These are phyloP conservation scores for Scheffersomyces cryptocercus DNA, from an alignment of 1,139 yeast genomes.

Conservation along the genomic window DNA sequence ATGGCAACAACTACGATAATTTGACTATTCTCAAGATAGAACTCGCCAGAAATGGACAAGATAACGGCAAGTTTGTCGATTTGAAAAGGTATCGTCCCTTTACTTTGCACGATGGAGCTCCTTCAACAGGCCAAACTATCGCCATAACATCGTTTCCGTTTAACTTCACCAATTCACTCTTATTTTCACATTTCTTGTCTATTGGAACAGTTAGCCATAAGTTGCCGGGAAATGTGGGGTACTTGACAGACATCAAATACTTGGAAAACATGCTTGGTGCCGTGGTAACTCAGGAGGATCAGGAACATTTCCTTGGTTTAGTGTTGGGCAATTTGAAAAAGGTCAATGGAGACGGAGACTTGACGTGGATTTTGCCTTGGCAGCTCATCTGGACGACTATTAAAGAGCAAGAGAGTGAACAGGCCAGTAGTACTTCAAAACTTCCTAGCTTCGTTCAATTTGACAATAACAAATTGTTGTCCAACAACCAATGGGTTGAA, in stretches of 20 bases:
- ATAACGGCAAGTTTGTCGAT: too few species aligned
- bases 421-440: too few species aligned
- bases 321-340: slow-evolving; percentile 54
- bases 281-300: slow-evolving; percentile 23
- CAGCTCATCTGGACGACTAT: slow-evolving; percentile 16
- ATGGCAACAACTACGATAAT: slow-evolving; percentile 1
- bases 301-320: slow-evolving; percentile 43
- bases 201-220: slow-evolving; percentile 47
- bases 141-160: slow-evolving; percentile 52
- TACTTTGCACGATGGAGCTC: too few species aligned
- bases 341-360: slow-evolving; percentile 61
- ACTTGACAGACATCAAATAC: slow-evolving; percentile 54
- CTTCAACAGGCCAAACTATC: slow-evolving; percentile 14
- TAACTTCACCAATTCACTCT: slow-evolving; percentile 56
- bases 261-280: slow-evolving; percentile 72
- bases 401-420: not conserved
- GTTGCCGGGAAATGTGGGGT: slow-evolving; percentile 22
- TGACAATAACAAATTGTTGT: not conserved
- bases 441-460: slow-evolving; percentile 1
- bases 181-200: slow-evolving; percentile 51
- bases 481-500: not conserved
- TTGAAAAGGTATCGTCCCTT: too few species aligned
- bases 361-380: slow-evolving; percentile 56
- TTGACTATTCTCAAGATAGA: not conserved
- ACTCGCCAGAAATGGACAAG: not conserved